Base-by-base conservation (phyloP, 345 rosid species). In the Salix koriyanagi region DNA sequence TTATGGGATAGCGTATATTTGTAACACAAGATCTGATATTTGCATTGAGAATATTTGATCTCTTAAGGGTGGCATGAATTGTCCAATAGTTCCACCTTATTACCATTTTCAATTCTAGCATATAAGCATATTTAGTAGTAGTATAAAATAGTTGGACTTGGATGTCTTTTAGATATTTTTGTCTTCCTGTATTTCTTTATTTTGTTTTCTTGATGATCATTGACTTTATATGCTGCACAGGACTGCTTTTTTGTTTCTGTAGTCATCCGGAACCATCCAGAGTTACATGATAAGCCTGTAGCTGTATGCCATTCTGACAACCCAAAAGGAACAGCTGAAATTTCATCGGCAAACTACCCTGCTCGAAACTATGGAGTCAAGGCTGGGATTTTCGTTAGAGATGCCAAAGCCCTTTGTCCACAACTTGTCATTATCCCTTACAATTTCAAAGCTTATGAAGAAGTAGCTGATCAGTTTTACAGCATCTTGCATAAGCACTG, bases 301-400 rank as follows among this genome's bases (percentile, higher is more conserved):
- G 99, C 97, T 65, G 89, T 92, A 60, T 91, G 97, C 74, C 99
- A 95, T 85, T 95, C 99, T 8, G 93, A 89, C 83, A 95, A 88
- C 81, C 89, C 91, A 15, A 91, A 90, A 83, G 99, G 99, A 86
- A 92, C 99, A 58, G 99, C 99, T 58, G 97, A 95, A 87, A 92
- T 95, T 72, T 95, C 97, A 69, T 95, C 99, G 26, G 99, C 99
- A 52, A 95, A 95, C 77, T 95, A 95, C 78, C 93, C 96, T 74
- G 97, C 99, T 79, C 89, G 97, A 75, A 87, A 79, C 74, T 92
- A 87, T 87, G 99, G 98, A 77, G 82, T 94, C 52, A 87, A 79
- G 85, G 97, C 98, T 66, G 97, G 98, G 84, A 94, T 92, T 86
- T 94, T 94, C 84, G 98, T 94, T 77, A 84, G 95, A 85, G 90